Evolutionary conservation across 148 eudicot genomes (phyloP).

Genomic region (Oxyria digyna): DNA sequence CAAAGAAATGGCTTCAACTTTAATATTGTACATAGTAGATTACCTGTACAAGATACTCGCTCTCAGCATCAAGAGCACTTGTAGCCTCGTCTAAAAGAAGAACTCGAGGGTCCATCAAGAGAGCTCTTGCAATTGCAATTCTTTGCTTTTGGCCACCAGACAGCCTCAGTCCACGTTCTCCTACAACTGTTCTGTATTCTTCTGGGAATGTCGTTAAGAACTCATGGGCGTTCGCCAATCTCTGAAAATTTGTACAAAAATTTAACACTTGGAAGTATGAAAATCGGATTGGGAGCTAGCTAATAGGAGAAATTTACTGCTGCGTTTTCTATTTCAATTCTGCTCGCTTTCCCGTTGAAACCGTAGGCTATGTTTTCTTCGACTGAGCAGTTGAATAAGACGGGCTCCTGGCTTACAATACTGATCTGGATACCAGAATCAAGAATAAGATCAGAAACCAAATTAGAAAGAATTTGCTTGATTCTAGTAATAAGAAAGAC

Average conservation of each 20-base stretch:
- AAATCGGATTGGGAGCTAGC: not conserved
- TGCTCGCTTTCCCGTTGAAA: conserved; percentile 57
- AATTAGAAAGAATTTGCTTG: too few relatives aligned
- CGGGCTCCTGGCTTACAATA: conserved; percentile 93
- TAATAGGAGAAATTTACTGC: conserved; percentile 45
- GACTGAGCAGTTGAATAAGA: conserved; percentile 86
- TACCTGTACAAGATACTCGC: conserved; percentile 91
- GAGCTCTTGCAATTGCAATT: conserved; percentile 88
- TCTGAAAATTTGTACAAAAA: conserved; percentile 27
- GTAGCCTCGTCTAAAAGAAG: conserved; percentile 83
- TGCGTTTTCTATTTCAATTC: conserved; percentile 63
- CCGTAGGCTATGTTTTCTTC: conserved; percentile 93
- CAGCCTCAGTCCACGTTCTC: conserved; percentile 85
- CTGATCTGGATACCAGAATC: conserved; percentile 41
- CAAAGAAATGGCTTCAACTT: too few relatives aligned
- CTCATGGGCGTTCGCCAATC: conserved; percentile 94
- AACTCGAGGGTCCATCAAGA: conserved; percentile 70
- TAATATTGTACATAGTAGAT: too few relatives aligned
- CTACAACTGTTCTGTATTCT: conserved; percentile 71
- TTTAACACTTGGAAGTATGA: not conserved
- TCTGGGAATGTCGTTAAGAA: conserved; percentile 74
- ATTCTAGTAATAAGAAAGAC: too few relatives aligned
- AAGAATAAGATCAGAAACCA: not conserved
- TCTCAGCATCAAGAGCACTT: conserved; percentile 91
- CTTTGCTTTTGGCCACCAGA: conserved; percentile 96